These are phyloP conservation scores for Panaeolus cyanescens DNA, from an alignment of 768 basidiomycete species.

Conservation along the genomic window DNA sequence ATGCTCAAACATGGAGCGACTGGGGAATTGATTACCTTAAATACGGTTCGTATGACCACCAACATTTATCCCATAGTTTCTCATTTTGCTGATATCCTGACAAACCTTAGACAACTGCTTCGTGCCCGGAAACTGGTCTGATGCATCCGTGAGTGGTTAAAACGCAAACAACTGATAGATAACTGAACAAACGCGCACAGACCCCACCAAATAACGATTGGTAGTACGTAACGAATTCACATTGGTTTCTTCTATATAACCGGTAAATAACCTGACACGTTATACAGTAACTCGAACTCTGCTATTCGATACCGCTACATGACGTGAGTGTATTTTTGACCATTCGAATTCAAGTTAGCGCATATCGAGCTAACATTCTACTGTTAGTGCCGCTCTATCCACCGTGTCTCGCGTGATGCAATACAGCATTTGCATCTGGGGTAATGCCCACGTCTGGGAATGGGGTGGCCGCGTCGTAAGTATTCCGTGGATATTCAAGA, in stretches of 20 bases:
- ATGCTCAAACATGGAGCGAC: slow-evolving; percentile 55
- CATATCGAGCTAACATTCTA: slow-evolving; percentile 45
- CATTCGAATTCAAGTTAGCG: neutral
- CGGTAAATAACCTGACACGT: neutral
- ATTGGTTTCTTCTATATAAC: neutral
- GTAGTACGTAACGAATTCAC: neutral
- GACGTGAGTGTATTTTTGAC: neutral
- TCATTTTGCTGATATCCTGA: no score
- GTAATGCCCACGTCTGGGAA: neutral
- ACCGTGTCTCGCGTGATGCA: neutral
- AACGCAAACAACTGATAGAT: neutral
- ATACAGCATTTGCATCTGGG: neutral
- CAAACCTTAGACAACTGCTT: slow-evolving; percentile 44
- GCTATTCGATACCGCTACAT: neutral
- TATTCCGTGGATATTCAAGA: neutral
- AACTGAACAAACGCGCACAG: neutral
- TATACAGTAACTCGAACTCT: neutral
- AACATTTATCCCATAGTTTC: no score
- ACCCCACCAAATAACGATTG: neutral
- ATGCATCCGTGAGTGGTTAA: neutral
- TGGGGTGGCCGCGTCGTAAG: neutral
- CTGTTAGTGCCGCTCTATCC: slow-evolving; percentile 19
- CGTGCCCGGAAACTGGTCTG: neutral
- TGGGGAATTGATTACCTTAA: slow-evolving; percentile 75
- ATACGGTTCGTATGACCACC: slow-evolving; percentile 40